Conservation (phyloP, 1,284 basidiomycete genomes). For the Microbotryomycetes sp. region DNA sequence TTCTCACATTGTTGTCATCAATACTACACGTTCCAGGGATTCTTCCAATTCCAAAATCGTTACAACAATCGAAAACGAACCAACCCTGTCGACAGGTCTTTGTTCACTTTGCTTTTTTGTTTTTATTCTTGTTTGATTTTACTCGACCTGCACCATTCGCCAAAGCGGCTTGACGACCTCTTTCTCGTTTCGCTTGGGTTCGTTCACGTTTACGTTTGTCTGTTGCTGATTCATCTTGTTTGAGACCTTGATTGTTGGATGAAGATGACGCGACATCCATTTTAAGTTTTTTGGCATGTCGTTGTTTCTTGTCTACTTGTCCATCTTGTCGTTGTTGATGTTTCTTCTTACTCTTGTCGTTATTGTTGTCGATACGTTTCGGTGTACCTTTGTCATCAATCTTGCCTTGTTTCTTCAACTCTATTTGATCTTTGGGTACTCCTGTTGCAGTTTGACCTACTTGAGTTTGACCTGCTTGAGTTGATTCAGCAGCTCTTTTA, state of each 20-base stretch:
- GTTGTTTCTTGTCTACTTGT: neutral
- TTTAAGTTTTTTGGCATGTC: neutral
- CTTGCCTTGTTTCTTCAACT: neutral
- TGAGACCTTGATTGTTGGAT: neutral
- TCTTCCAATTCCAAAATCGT: too few species aligned
- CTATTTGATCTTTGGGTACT: neutral
- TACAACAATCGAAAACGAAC: too few species aligned
- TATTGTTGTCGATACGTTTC: neutral
- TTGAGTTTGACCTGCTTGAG: neutral
- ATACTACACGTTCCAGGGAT: neutral
- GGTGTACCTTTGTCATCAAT: neutral
- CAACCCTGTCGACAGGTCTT: too few species aligned
- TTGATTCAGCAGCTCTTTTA: neutral
- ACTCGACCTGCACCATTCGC: neutral
- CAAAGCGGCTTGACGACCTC: neutral
- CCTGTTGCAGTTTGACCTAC: neutral
- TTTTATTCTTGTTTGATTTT: neutral
- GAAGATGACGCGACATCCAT: neutral
- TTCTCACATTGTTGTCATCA: neutral
- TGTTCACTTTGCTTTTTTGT: too few species aligned
- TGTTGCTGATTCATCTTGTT: neutral
- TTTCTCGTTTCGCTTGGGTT: neutral
- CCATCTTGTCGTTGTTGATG: neutral
- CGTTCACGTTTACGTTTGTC: neutral
- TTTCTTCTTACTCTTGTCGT: neutral